phyloP scores from a whole-genome alignment of 805 yeast genomes.

The Starmerella roubikii region DNA sequence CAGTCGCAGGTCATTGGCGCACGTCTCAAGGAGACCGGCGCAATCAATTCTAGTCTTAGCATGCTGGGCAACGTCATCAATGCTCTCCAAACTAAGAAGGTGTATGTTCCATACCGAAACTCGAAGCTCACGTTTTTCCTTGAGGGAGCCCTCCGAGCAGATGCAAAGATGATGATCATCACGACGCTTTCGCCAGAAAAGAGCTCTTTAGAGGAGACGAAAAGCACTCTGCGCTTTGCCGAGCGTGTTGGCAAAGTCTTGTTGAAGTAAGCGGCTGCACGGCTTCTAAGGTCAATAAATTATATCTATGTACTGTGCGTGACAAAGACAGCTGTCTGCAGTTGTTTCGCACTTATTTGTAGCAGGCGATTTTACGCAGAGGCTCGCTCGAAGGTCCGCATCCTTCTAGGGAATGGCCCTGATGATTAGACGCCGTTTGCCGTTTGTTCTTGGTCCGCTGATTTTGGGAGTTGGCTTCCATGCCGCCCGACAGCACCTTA shows the following conservation, averaged over 20 bases:
- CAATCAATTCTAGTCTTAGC: slow-evolving; percentile 78
- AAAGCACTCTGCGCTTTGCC: slow-evolving; percentile 81
- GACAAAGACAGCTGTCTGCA: too few relatives aligned
- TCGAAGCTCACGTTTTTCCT: slow-evolving; percentile 69
- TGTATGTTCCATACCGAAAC: slow-evolving; percentile 55
- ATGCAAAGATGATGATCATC: slow-evolving; percentile 84
- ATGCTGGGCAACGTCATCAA: slow-evolving; percentile 81
- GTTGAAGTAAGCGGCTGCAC: slow-evolving; percentile 1
- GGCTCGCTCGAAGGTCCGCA: too few relatives aligned
- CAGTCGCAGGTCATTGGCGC: slow-evolving; percentile 69
- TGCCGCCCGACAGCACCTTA: slow-evolving; percentile 8
- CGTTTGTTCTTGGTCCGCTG: slow-evolving; percentile 14
- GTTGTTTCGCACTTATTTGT: too few relatives aligned
- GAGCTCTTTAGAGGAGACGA: slow-evolving; percentile 55
- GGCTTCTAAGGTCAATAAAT: too few relatives aligned
- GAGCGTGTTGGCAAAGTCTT: slow-evolving; percentile 31
- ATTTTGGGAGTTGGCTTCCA: slow-evolving; percentile 14
- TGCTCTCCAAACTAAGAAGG: slow-evolving; percentile 37
- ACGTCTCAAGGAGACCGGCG: slow-evolving; percentile 71
- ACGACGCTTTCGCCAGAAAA: slow-evolving; percentile 67
- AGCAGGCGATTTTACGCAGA: too few relatives aligned
- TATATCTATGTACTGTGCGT: too few relatives aligned
- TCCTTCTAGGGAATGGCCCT: slow-evolving; percentile 2
- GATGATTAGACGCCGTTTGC: slow-evolving; percentile 33
- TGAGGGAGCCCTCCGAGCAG: slow-evolving; percentile 72